phyloP scores from a whole-genome alignment of 768 basidiomycete species.

The Panaeolus papilionaceus region DNA sequence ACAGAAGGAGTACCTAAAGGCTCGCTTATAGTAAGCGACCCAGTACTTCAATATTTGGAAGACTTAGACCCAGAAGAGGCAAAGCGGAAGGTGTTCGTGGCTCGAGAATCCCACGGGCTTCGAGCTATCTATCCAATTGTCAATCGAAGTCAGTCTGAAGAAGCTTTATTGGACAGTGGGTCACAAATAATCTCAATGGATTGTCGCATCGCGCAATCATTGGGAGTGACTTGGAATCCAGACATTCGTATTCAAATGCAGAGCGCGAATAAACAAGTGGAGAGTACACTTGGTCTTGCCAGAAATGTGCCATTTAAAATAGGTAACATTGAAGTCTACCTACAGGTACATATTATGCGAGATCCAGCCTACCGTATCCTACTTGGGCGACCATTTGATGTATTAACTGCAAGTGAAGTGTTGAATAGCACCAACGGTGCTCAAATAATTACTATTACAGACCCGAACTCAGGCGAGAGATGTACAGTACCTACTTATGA shows the following conservation, averaged over 20 bases:
- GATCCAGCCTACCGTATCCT: constrained; percentile 33
- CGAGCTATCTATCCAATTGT: constrained; percentile 14
- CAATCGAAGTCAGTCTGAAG: constrained; percentile 15
- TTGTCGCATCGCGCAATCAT: constrained; percentile 18
- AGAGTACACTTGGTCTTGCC: constrained; percentile 29
- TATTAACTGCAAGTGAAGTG: constrained; percentile 20
- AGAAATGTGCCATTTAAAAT: constrained; percentile 14
- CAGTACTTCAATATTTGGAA: no score
- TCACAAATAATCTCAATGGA: constrained; percentile 34
- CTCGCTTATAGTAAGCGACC: no score
- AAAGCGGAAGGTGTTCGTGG: not conserved
- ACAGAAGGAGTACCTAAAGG: no score
- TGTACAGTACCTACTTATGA: constrained; percentile 24
- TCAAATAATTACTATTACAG: no score
- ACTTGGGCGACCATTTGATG: constrained; percentile 31
- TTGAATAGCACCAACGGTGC: constrained; percentile 23
- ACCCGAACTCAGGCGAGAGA: constrained; percentile 27
- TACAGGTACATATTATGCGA: constrained; percentile 34
- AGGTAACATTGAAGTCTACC: constrained; percentile 27
- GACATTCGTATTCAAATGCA: constrained; percentile 30
- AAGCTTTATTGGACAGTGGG: constrained; percentile 28
- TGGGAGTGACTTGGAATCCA: constrained; percentile 28
- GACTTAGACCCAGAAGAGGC: no score
- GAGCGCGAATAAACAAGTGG: constrained; percentile 28
- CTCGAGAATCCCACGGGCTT: constrained; percentile 16